These are phyloP conservation scores for Trichoderma endophyticum DNA, from an alignment of 2,329 filamentous ascomycete genomes.

Conservation along the genomic window DNA sequence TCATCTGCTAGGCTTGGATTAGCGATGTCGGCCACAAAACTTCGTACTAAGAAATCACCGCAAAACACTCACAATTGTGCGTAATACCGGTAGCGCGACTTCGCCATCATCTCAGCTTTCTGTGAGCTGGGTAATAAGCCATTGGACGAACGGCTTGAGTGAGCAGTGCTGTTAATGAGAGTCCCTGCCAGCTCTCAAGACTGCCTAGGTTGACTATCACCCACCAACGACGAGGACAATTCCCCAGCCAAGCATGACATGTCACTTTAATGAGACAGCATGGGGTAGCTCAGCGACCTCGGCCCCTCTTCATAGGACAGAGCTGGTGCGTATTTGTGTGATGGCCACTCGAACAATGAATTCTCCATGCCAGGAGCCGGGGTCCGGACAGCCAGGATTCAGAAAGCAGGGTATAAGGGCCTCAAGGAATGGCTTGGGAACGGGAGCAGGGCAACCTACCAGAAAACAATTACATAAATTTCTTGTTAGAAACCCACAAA, in stretches of 20 bases:
- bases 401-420: neutral
- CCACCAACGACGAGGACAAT: neutral
- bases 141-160: neutral
- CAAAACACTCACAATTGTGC: neutral
- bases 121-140: neutral
- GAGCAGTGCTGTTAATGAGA: neutral
- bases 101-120: neutral
- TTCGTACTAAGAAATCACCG: neutral
- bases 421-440: neutral
- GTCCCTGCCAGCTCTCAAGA: neutral
- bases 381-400: neutral
- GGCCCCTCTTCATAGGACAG: neutral
- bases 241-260: constrained; percentile 11
- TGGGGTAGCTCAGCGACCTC: neutral
- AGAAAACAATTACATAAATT: neutral
- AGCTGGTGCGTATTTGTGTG: neutral
- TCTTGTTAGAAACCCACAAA: neutral
- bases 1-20: neutral
- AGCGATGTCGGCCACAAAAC: neutral
- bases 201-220: neutral
- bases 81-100: neutral
- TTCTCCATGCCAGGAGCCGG: neutral
- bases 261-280: constrained; percentile 12
- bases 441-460: neutral
- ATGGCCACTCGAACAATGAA: neutral